Evolutionary conservation across 441 rosid species (phyloP).

Genomic region (Brassica balearica): DNA sequence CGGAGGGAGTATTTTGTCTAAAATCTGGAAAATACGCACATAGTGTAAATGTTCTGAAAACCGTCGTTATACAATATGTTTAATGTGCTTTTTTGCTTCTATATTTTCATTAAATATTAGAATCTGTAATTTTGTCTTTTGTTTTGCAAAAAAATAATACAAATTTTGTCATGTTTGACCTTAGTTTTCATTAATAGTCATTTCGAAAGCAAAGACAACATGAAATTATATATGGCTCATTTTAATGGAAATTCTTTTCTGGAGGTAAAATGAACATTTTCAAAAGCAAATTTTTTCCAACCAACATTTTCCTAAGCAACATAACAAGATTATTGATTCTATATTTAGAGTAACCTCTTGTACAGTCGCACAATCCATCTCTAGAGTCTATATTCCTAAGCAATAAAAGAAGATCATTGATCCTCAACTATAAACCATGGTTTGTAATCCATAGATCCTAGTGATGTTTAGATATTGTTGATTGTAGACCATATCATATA

Average conservation of each 20-base stretch:
- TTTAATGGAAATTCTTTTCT: background rate
- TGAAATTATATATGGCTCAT: background rate
- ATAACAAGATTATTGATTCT: background rate
- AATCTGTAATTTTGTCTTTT: background rate
- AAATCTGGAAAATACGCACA: too few species aligned
- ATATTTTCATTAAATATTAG: too few species aligned
- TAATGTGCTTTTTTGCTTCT: background rate
- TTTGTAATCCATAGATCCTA: background rate
- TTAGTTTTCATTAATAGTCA: background rate
- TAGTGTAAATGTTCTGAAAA: too few species aligned
- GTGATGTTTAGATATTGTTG: background rate
- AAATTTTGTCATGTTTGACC: background rate
- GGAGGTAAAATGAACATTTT: background rate
- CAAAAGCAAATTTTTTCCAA: background rate
- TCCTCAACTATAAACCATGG: background rate
- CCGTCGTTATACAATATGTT: background rate
- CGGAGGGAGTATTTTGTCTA: too few species aligned
- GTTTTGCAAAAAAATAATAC: background rate
- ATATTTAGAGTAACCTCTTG: background rate
- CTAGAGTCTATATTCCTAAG: background rate
- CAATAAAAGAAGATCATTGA: background rate
- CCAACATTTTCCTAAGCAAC: background rate
- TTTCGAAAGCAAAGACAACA: background rate
- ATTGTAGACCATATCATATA: background rate
- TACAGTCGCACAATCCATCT: background rate